These are phyloP conservation scores for Sphaerulina vaccinii DNA, from an alignment of 2,329 filamentous ascomycete genomes.

Conservation along the genomic window DNA sequence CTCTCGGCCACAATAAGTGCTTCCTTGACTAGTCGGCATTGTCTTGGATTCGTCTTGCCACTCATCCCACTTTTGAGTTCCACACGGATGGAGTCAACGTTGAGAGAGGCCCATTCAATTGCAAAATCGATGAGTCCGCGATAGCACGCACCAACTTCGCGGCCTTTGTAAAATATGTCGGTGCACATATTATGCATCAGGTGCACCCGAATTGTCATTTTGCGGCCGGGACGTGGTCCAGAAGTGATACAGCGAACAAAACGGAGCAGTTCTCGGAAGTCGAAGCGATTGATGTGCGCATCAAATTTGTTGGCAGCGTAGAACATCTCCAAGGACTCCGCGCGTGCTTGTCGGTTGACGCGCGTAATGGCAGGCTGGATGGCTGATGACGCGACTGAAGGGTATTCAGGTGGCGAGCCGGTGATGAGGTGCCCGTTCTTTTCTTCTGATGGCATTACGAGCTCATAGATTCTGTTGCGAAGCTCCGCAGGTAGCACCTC, in stretches of 20 bases:
- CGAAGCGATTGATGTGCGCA: conserved; percentile 18
- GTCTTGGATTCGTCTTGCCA: conserved; percentile 1
- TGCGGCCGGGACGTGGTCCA: background rate
- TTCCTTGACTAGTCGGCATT: conserved; percentile 4
- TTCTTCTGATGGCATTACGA: conserved; percentile 5
- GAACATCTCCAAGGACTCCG: conserved; percentile 22
- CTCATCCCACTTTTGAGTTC: conserved; percentile 4
- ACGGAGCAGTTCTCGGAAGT: conserved; percentile 5
- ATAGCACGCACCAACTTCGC: conserved; percentile 1
- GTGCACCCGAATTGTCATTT: conserved; percentile 2
- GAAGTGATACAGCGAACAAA: conserved; percentile 10
- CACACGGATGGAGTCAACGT: conserved; percentile 1
- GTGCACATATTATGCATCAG: conserved; percentile 12
- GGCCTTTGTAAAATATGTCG: no score
- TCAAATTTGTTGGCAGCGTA: conserved; percentile 20
- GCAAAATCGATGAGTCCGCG: conserved; percentile 4
- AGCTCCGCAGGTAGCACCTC: conserved; percentile 20
- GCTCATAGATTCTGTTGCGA: conserved; percentile 25
- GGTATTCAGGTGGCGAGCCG: conserved; percentile 1
- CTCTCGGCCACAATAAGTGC: background rate
- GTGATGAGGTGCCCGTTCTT: background rate
- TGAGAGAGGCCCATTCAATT: conserved; percentile 5
- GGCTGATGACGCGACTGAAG: background rate
- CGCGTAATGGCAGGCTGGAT: conserved; percentile 21
- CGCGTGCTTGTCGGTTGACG: conserved; percentile 10